Conservation (phyloP, 1,284 basidiomycete species). For the Ustilago loliicola region DNA sequence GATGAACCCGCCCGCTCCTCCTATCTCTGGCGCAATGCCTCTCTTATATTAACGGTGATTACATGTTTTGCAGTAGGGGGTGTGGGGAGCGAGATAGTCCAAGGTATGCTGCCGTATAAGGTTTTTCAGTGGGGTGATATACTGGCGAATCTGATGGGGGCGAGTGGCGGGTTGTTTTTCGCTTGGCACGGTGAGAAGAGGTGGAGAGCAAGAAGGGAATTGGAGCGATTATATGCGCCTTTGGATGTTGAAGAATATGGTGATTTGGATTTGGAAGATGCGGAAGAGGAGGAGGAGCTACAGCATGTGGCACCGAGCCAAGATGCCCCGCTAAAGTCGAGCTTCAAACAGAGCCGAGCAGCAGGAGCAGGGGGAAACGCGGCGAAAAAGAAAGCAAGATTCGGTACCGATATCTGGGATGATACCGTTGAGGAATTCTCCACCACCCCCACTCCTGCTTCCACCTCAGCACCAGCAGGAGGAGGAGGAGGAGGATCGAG, state of each 20-base stretch:
- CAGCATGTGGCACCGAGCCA: background rate
- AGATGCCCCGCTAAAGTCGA: conserved; percentile 4
- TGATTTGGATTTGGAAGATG: conserved; percentile 39
- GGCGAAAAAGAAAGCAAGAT: conserved; percentile 36
- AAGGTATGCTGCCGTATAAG: conserved; percentile 85
- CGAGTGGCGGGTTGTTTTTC: conserved; percentile 78
- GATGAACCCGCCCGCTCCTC: conserved; percentile 78
- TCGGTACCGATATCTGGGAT: conserved; percentile 33
- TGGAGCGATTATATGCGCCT: conserved; percentile 61
- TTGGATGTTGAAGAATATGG: conserved; percentile 57
- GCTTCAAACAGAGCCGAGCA: conserved; percentile 15
- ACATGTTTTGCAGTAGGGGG: conserved; percentile 75
- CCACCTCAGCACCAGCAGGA: too few species aligned
- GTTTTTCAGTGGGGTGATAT: conserved; percentile 83
- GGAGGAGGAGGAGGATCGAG: background rate
- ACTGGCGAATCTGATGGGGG: conserved; percentile 84
- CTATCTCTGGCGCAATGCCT: conserved; percentile 86
- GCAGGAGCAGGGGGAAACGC: background rate
- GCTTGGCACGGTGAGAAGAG: conserved; percentile 55
- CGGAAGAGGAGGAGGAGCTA: conserved; percentile 6
- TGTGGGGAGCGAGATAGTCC: conserved; percentile 86
- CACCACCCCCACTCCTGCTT: too few species aligned
- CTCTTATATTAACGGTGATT: conserved; percentile 78
- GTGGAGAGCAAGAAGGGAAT: conserved; percentile 52
- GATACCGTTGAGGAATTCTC: conserved; percentile 33